phyloP scores from a whole-genome alignment of 2,329 filamentous ascomycete genomes.

The Arthrocladium fulminans region DNA sequence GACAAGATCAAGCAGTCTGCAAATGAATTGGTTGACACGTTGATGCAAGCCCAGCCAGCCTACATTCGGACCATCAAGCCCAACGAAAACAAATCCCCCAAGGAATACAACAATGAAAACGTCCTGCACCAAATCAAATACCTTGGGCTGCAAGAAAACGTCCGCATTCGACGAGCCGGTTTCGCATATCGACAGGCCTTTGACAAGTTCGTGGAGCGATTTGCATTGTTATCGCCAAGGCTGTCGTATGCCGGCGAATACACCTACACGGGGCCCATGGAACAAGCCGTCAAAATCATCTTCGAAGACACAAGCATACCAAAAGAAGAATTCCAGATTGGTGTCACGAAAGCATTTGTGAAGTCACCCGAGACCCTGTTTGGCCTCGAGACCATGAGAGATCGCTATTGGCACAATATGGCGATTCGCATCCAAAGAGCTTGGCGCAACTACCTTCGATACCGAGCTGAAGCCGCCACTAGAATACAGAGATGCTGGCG shows the following conservation, averaged over 20 bases:
- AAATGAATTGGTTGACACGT: constrained; percentile 84
- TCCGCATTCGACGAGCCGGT: constrained; percentile 88
- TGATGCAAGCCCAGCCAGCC: constrained; percentile 95
- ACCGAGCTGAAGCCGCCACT: constrained; percentile 83
- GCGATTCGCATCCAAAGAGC: constrained; percentile 93
- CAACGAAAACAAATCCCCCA: constrained; percentile 95
- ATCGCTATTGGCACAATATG: constrained; percentile 99
- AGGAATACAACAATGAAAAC: constrained; percentile 83
- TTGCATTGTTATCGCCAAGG: constrained; percentile 88
- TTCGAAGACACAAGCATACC: constrained; percentile 95
- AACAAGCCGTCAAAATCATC: constrained; percentile 83
- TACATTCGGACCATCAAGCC: constrained; percentile 99
- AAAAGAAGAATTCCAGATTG: constrained; percentile 91
- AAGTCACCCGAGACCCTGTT: constrained; percentile 97
- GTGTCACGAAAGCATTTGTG: constrained; percentile 94
- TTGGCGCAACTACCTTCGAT: constrained; percentile 92
- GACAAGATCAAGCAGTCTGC: constrained; percentile 94
- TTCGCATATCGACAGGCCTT: constrained; percentile 97
- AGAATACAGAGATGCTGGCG: constrained; percentile 94
- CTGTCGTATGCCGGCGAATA: constrained; percentile 96
- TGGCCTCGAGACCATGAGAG: constrained; percentile 92
- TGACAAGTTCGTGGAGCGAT: constrained; percentile 95
- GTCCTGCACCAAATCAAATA: constrained; percentile 99
- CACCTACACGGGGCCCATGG: constrained; percentile 83
- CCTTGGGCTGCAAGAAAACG: constrained; percentile 97